phyloP scores from a whole-genome alignment of 2,329 filamentous ascomycete genomes.

The Aspergillus latus region DNA sequence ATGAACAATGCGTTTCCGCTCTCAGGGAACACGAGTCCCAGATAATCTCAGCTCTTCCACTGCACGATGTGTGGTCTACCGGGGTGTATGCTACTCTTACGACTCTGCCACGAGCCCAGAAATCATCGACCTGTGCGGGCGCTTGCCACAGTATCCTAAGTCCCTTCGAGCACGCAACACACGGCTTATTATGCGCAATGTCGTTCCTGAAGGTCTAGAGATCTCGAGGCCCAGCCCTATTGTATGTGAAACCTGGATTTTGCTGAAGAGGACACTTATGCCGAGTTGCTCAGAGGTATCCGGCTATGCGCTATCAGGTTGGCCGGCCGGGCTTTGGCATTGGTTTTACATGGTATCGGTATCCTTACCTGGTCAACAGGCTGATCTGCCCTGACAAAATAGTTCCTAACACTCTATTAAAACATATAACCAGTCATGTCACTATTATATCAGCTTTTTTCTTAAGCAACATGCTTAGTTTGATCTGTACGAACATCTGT shows the following conservation, averaged over 20 bases:
- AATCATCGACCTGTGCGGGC: neutral
- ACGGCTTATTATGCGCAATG: neutral
- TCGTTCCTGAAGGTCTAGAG: neutral
- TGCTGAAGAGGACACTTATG: neutral
- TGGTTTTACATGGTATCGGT: no score
- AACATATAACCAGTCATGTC: no score
- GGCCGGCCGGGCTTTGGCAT: no score
- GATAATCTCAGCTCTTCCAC: neutral
- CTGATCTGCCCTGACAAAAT: no score
- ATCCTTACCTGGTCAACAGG: no score
- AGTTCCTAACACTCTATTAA: no score
- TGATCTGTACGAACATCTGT: no score
- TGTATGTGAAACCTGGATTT: constrained; percentile 46
- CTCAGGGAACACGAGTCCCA: neutral
- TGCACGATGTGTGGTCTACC: neutral
- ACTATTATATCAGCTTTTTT: no score
- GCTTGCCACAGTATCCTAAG: neutral
- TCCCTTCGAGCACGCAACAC: neutral
- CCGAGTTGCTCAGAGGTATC: no score
- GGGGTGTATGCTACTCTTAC: neutral
- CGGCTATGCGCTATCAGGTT: no score
- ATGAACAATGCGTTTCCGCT: neutral
- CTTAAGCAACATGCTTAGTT: no score
- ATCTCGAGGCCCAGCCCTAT: constrained; percentile 30
- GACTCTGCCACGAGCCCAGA: neutral